Evolutionary conservation across 2,329 filamentous ascomycete species (phyloP).

Genomic region (Xylariaceae sp.): DNA sequence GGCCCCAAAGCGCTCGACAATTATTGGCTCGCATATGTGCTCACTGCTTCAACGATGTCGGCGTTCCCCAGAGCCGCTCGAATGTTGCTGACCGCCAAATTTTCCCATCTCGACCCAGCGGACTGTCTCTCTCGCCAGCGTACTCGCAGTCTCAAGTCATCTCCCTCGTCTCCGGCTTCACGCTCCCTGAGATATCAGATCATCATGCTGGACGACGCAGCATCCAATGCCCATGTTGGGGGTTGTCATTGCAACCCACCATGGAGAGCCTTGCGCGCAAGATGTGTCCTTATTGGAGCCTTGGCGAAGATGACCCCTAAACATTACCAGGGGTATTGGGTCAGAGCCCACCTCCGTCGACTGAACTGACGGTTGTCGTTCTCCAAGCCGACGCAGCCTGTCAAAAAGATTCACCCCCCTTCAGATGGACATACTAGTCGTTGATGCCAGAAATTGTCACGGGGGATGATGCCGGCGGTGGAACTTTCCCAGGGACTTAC

Average conservation of each 20-base stretch:
- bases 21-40: not conserved
- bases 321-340: too few relatives aligned
- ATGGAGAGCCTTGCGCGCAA: not conserved
- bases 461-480: too few relatives aligned
- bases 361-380: too few relatives aligned
- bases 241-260: too few relatives aligned
- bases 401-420: too few relatives aligned
- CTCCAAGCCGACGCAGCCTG: too few relatives aligned
- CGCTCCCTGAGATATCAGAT: not conserved
- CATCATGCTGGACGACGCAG: not conserved
- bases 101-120: not conserved
- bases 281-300: not conserved
- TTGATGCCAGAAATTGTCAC: too few relatives aligned
- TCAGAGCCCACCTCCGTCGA: too few relatives aligned
- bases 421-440: too few relatives aligned
- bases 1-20: not conserved
- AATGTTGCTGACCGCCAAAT: not conserved
- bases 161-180: not conserved
- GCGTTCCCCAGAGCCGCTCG: not conserved
- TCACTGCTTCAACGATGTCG: not conserved
- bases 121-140: not conserved
- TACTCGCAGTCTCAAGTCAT: too few relatives aligned
- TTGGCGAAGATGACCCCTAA: not conserved
- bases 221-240: not conserved
- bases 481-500: too few relatives aligned